phyloP scores from a whole-genome alignment of 1,284 basidiomycete species.

The Phellopilus nigrolimitatus region DNA sequence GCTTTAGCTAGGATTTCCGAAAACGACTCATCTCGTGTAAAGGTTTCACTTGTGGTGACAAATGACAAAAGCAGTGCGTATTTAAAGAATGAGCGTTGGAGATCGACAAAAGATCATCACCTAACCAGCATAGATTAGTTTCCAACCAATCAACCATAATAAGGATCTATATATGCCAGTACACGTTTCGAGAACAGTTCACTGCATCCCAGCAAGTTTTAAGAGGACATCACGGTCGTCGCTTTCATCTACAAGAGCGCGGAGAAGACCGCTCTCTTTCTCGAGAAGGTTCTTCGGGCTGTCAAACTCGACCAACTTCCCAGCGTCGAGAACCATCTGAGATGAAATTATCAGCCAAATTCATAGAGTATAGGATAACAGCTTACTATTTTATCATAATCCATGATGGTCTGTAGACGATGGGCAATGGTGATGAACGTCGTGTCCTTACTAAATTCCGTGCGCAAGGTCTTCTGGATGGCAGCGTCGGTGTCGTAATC shows the following conservation, averaged over 20 bases:
- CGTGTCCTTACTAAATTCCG: conserved; percentile 25
- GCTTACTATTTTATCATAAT: conserved; percentile 30
- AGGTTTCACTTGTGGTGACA: no score
- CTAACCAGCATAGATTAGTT: no score
- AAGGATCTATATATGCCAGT: no score
- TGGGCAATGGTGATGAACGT: conserved; percentile 35
- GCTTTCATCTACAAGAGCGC: conserved; percentile 19
- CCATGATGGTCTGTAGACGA: conserved; percentile 34
- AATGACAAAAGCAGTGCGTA: no score
- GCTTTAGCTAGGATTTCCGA: no score
- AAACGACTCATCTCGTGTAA: no score
- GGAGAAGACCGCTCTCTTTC: conserved; percentile 14
- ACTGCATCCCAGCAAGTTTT: background rate
- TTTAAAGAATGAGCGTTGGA: no score
- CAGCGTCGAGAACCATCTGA: conserved; percentile 34
- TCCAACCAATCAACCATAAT: no score
- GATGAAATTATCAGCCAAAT: background rate
- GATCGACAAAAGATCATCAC: no score
- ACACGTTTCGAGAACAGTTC: no score
- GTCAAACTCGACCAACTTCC: conserved; percentile 27
- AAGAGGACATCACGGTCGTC: conserved; percentile 22
- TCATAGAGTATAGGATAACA: background rate
- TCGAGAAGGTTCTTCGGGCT: conserved; percentile 14
- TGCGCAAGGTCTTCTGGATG: conserved; percentile 23
- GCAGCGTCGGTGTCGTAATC: conserved; percentile 24